Percentiles rank a stretch among this genome's conserved stretches.
Evolutionary conservation across 2,329 filamentous ascomycete species (phyloP).

Genomic region (Calycina herbarum): DNA sequence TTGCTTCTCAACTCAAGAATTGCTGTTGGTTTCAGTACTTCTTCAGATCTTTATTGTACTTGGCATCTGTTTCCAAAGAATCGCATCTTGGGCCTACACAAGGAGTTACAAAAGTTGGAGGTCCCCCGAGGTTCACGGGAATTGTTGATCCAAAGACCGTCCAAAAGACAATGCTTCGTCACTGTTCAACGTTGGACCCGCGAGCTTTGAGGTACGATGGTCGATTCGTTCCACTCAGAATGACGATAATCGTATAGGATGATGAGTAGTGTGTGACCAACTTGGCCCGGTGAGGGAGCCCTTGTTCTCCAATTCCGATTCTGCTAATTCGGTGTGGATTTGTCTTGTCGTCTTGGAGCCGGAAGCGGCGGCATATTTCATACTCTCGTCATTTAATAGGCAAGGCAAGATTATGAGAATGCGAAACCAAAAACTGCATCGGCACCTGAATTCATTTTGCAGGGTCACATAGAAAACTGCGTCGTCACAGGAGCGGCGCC

Average conservation of each 20-base stretch:
- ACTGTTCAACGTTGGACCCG: neutral
- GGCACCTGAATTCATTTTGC: neutral
- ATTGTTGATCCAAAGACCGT: neutral
- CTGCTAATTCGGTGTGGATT: neutral
- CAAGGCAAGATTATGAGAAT: neutral
- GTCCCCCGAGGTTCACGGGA: no score
- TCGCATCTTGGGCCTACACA: no score
- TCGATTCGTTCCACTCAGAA: neutral
- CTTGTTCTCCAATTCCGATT: neutral
- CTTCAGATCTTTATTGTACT: no score
- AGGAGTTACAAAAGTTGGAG: no score
- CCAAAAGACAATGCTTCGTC: neutral
- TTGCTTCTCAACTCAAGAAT: no score
- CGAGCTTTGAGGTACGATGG: neutral
- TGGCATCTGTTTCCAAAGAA: no score
- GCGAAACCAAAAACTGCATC: neutral
- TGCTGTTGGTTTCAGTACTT: no score
- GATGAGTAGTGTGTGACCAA: neutral
- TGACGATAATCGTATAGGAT: slow-evolving; percentile 1
- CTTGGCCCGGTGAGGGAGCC: neutral
- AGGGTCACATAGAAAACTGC: slow-evolving; percentile 1
- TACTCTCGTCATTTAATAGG: neutral
- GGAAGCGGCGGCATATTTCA: neutral
- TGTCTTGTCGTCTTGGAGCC: neutral
- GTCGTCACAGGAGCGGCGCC: neutral